Evolutionary conservation across 345 rosid species (phyloP).

Genomic region (Heritiera fomes): DNA sequence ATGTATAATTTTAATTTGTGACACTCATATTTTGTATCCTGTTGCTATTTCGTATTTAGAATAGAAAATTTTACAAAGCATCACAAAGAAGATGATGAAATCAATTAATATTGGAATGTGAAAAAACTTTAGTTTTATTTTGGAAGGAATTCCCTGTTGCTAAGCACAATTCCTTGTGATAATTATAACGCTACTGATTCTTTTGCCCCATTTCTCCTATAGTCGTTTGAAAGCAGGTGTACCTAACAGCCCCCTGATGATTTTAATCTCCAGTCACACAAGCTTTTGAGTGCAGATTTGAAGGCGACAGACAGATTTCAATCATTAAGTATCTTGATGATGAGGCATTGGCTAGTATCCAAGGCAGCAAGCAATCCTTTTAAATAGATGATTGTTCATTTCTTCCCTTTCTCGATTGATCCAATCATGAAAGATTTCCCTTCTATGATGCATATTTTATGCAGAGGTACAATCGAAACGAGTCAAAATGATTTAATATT

Average conservation of each 20-base stretch:
- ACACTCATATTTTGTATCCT: too few relatives aligned
- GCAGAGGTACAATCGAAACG: too few relatives aligned
- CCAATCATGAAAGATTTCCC: background rate
- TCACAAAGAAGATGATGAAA: background rate
- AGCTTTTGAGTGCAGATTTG: slow-evolving; percentile 8
- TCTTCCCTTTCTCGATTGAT: background rate
- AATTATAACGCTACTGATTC: background rate
- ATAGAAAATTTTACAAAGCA: too few relatives aligned
- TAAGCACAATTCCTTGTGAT: background rate
- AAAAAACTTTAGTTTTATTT: background rate
- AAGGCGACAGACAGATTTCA: background rate
- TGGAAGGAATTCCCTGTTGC: background rate
- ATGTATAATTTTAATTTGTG: too few relatives aligned
- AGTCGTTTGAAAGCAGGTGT: background rate
- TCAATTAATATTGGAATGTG: background rate
- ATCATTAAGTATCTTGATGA: background rate
- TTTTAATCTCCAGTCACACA: background rate
- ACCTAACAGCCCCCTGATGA: background rate
- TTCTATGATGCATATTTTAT: too few relatives aligned
- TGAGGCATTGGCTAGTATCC: background rate
- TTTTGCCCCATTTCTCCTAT: background rate
- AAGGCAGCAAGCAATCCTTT: too few relatives aligned
- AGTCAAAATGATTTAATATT: too few relatives aligned
- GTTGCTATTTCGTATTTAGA: too few relatives aligned
- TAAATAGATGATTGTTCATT: background rate